Evolutionary conservation across 2,329 filamentous ascomycete species (phyloP), one percentile per base, ranked within the genome.

Genomic region (Penicillium occitanis): DNA sequence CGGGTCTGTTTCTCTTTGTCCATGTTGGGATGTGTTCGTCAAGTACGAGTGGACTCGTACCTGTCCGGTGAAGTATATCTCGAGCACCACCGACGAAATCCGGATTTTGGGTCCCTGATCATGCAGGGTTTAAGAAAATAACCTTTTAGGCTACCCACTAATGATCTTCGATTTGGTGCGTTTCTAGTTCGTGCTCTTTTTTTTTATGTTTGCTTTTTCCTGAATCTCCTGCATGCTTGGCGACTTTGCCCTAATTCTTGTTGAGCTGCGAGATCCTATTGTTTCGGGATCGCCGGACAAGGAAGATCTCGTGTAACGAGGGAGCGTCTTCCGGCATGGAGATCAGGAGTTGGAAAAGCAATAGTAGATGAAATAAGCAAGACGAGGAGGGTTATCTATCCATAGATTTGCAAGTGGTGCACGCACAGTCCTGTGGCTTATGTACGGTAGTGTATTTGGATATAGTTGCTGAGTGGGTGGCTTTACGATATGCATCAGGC

Each of bases 231-330:
- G 33, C 53, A 37, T 57, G n/a, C 53, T 57, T 57, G 53, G 53
- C 53, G 51, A 42, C 8, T 22, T 7, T 28, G 35, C 55, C 37
- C 35, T 17, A 42, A 22, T 6, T 17, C 22, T 19, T 14, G 22
- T 19, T 25, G 25, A 25, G 28, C 7, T 58, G 55, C 14, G 57
- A 30, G 14, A 44, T 33, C 40, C 22, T 44, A 30, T 44, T 60
- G 22, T 46, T 28, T 40, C 7, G 57, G 37, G 57, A 60, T 60
- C 57, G 57, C 22, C 57, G 19, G 10, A 30, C 35, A 8, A n/a
- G 57, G 19, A 17, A 46, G 37, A 60, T 60, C 57, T 44, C 7
- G 57, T 46, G 57, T 40, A 60, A 60, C 57, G 57, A 60, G 57
- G 57, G 17, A 60, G 57, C 13, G 40, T 46, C 11, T 46, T 40